Evolutionary conservation across 2,329 filamentous ascomycete species (phyloP).

Genomic region (Fusarium sp.): DNA sequence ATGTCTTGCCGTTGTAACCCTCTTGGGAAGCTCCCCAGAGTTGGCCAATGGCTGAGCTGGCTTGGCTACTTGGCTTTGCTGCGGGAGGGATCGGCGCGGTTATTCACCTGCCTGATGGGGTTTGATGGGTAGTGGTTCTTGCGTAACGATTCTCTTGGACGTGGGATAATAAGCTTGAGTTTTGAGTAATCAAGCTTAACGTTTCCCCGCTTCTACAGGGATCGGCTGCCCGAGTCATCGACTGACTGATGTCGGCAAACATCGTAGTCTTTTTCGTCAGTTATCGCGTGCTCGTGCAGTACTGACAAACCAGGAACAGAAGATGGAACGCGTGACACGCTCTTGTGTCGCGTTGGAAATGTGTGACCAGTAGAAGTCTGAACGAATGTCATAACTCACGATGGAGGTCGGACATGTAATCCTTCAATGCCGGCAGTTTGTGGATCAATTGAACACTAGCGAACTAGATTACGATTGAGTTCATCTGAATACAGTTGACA

Average conservation of each 20-base stretch:
- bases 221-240: not conserved
- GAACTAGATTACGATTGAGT: not conserved
- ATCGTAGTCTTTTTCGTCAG: not conserved
- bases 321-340: not conserved
- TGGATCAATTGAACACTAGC: not conserved
- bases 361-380: not conserved
- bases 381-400: not conserved
- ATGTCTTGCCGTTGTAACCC: slow-evolving; percentile 30
- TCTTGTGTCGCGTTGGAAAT: not conserved
- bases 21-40: slow-evolving; percentile 26
- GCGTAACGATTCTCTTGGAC: slow-evolving; percentile 14
- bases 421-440: not conserved
- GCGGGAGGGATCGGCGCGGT: slow-evolving; percentile 17
- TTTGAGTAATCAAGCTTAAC: slow-evolving; percentile 18
- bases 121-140: slow-evolving; percentile 21
- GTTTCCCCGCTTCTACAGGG: slow-evolving; percentile 4
- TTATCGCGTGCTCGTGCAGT: not conserved
- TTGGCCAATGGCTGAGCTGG: slow-evolving; percentile 6
- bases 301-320: not conserved
- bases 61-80: slow-evolving; percentile 26
- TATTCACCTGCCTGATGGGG: slow-evolving; percentile 33
- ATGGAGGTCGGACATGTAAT: not conserved
- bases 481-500: not conserved
- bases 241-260: not conserved
- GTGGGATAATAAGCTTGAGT: slow-evolving; percentile 14